These are phyloP conservation scores for Westerdykella aurantiaca DNA, from an alignment of 2,329 filamentous ascomycete species.

Conservation along the genomic window DNA sequence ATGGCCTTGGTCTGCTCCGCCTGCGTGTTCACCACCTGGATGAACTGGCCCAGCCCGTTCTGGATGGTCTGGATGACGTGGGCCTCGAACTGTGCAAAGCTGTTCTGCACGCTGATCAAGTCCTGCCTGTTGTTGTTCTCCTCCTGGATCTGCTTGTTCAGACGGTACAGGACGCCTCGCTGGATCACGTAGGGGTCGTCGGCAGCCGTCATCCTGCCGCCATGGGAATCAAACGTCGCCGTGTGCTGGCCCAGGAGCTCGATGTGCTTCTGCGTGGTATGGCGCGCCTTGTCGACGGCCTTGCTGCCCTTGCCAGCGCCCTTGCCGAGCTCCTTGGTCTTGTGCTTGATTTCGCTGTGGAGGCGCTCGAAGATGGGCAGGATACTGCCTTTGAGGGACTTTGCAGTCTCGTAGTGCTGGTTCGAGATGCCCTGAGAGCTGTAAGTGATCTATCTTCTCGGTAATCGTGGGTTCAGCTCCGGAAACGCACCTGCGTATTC, in stretches of 20 bases:
- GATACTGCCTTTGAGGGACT: conserved; percentile 78
- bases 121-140: conserved; percentile 97
- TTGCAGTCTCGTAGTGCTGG: conserved; percentile 84
- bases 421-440: conserved; percentile 67
- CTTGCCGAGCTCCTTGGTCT: conserved; percentile 78
- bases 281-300: conserved; percentile 83
- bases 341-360: conserved; percentile 95
- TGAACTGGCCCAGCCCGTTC: conserved; percentile 75
- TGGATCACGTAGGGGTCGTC: conserved; percentile 87
- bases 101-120: conserved; percentile 82
- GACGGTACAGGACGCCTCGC: conserved; percentile 72
- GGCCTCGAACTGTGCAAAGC: conserved; percentile 79
- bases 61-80: conserved; percentile 81
- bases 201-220: conserved; percentile 61
- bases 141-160: conserved; percentile 85
- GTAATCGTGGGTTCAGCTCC: not conserved
- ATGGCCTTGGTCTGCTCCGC: conserved; percentile 74
- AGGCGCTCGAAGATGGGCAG: conserved; percentile 84
- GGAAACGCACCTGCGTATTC: conserved; percentile 65
- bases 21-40: conserved; percentile 72
- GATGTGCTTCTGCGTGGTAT: conserved; percentile 87
- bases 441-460: not conserved
- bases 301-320: conserved; percentile 82
- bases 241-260: conserved; percentile 86
- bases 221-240: conserved; percentile 69